Evolutionary conservation across 345 rosid genomes (phyloP), one percentile per base, ranked within the genome.

Genomic region (Lenwebbia sp.): DNA sequence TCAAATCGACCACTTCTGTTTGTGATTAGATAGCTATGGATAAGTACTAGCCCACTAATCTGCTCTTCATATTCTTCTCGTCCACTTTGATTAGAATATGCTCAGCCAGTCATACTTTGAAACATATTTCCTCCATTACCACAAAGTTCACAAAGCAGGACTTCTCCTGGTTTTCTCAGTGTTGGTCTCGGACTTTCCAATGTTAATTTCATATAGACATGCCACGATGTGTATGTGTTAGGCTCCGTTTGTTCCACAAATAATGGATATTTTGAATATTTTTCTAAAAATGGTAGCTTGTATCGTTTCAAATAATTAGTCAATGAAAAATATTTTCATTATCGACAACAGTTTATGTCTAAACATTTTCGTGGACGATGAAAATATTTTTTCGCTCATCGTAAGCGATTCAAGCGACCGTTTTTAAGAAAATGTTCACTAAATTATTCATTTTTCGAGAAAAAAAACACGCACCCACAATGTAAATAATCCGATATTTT

Each of bases 381-480:
- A 8, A 33, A 65, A 1, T 4, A 15, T 2, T 21, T 23, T 56
- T 10, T 56, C 6, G 0, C 17, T 65, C 7, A 17, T 65, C 9
- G 5, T 65, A 33, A 7, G 76, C 0, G 19, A 65, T 33, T 4
- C 1, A 6, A 28, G 5, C 15, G 21, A 28, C 4, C 1, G 3
- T 7, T 17, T 65, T 65, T 65, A 4, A 1, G 1, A 15, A 65
- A 17, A 14, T 28, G 0, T 14, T 62, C 28, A 1, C 17, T 1
- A 33, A 17, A 65, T 33, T 0, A 3, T 9, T 70, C 1, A 2
- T 33, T 70, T 33, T 33, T 8, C 12, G 3, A 0, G 0, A 8
- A 65, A 10, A 17, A 33, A 65, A 40, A 40, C 3, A 1, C 1
- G 1, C 11, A 65, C 0, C 2, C 15, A 15, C 5, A 62, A 30